Conservation (phyloP, 2,329 filamentous ascomycete genomes). For the Dothideomycetes sp. region DNA sequence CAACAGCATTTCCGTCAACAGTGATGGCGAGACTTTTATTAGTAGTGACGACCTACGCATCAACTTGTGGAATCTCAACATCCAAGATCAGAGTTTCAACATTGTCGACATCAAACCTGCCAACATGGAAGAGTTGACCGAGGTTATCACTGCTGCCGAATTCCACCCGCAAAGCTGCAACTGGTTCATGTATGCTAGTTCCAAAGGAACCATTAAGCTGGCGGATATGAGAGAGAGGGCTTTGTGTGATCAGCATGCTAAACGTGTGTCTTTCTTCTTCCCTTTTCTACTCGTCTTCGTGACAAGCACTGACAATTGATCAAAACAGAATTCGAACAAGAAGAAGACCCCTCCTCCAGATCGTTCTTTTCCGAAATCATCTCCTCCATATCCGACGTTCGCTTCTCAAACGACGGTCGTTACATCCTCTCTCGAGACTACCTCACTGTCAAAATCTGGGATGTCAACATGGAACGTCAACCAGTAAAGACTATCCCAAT, state of each 20-base stretch:
- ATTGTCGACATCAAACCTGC: slow-evolving; percentile 99
- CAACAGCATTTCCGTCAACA: slow-evolving; percentile 99
- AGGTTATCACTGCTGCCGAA: slow-evolving; percentile 96
- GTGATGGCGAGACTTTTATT: slow-evolving; percentile 97
- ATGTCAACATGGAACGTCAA: slow-evolving; percentile 97
- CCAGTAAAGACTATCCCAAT: slow-evolving; percentile 98
- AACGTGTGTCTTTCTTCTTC: slow-evolving; percentile 51
- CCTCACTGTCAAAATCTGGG: slow-evolving; percentile 98
- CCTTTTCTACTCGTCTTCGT: background rate
- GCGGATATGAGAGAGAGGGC: slow-evolving; percentile 98
- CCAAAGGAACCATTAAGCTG: slow-evolving; percentile 96
- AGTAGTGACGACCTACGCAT: slow-evolving; percentile 96
- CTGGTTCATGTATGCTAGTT: slow-evolving; percentile 99
- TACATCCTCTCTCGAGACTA: slow-evolving; percentile 98
- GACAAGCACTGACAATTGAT: slow-evolving; percentile 9
- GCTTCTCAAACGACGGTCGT: slow-evolving; percentile 90
- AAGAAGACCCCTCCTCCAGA: slow-evolving; percentile 90
- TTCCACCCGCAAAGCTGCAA: slow-evolving; percentile 97
- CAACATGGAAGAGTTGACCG: slow-evolving; percentile 98
- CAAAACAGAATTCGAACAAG: slow-evolving; percentile 96
- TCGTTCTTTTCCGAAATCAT: slow-evolving; percentile 99
- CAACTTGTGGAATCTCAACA: slow-evolving; percentile 98
- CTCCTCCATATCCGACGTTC: slow-evolving; percentile 96
- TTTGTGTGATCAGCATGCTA: slow-evolving; percentile 88
- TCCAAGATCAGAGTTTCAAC: slow-evolving; percentile 99